Base-by-base conservation (phyloP, 345 rosid genomes). In the Linum tenue region DNA sequence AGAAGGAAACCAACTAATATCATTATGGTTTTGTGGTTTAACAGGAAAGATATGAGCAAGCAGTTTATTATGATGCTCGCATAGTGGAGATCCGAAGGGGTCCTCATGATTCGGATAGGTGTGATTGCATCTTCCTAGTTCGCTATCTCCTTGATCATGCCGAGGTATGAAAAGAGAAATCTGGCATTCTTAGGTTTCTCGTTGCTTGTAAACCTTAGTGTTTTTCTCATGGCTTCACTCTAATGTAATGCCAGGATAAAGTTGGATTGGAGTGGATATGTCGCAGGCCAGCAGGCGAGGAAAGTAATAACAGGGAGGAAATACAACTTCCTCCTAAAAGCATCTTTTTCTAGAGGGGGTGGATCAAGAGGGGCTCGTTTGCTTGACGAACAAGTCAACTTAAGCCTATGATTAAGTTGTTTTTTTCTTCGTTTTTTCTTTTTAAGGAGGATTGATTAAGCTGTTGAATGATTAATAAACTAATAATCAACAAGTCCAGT, bases 1-100 rank as follows among this genome's bases (percentile, higher is more conserved):
- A 22, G 31, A 22, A 22, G 31, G 31, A 22, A 22, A 22, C 31
- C 31, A 22, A 22, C 31, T 22, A 22, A 22, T 22, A 22, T 22
- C 0, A 22, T 22, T 22, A 22, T 22, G 31, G 50, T 43, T 2
- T 43, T 43, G 50, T 43, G 50, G 50, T 1, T 73, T 67, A 64
- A 61, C 84, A 89, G 98, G 86, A 82, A 36, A 76, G 83, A 72
- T 77, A 68, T 56, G 70, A 81, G 55, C 81, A 83, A 51, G 84
- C 89, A 57, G 55, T 89, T 61, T 86, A 89, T 70, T 77, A 67
- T 64, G 95, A 92, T 73, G 92, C 95, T 22, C 85, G 70, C 71
- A 64, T 89, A 31, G 43, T 84, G 73, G 84, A 75, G 42, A 75
- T 89, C 65, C 76, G 69, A 65, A 82, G 91, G 79, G 74, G 62